Evolutionary conservation across 1,139 yeast species (phyloP).

Genomic region (Saccharomyces hybrid): DNA sequence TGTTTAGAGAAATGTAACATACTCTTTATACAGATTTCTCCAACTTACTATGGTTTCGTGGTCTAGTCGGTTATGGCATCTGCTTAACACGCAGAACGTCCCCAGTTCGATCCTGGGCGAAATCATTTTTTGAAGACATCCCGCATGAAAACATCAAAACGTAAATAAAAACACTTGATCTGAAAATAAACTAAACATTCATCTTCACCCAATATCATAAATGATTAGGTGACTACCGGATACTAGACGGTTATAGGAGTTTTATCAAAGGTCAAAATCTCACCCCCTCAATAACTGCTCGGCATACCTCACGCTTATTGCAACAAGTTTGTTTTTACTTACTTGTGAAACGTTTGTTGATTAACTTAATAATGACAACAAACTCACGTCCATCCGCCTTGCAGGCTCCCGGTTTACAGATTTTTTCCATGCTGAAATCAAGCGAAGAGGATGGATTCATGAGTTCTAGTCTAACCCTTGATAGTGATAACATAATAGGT

Average conservation of each 20-base stretch:
- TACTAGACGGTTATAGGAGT: not conserved
- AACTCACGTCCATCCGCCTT: constrained; percentile 1
- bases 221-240: too few species aligned
- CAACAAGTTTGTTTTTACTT: not conserved
- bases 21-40: too few species aligned
- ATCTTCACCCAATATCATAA: too few species aligned
- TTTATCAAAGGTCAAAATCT: not conserved
- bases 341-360: not conserved
- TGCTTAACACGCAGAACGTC: constrained; percentile 99
- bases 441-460: not conserved
- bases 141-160: not conserved
- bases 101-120: constrained; percentile 99
- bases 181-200: not conserved
- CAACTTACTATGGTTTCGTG: constrained; percentile 48
- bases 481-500: not conserved
- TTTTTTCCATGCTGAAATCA: constrained; percentile 6
- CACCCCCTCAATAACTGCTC: not conserved
- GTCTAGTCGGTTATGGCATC: constrained; percentile 99
- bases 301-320: not conserved
- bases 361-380: not conserved
- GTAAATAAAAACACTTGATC: not conserved
- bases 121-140: constrained; percentile 41
- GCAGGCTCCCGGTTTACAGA: constrained; percentile 12
- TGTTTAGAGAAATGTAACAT: too few species aligned
- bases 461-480: not conserved